A percentile compares a stretch with the other conserved stretches of the same genome.
Evolutionary conservation across 768 basidiomycete genomes (phyloP).

Genomic region (Tricholoma hemisulphureum): DNA sequence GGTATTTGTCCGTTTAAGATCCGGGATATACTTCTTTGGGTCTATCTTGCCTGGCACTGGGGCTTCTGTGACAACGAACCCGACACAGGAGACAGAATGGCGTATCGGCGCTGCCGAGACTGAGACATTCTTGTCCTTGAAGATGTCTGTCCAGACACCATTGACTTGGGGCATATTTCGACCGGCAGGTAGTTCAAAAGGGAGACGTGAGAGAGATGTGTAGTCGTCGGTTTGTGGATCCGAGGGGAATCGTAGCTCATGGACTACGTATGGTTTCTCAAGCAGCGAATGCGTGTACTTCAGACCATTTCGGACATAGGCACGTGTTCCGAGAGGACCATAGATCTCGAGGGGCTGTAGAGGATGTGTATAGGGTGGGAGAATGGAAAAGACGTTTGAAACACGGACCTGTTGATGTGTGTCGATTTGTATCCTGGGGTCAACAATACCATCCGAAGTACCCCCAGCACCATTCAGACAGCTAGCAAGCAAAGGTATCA

Average conservation of each 20-base stretch:
- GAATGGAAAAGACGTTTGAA: not conserved
- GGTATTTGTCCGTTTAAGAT: slow-evolving; percentile 67
- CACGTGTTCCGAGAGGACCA: slow-evolving; percentile 79
- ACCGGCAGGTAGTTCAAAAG: slow-evolving; percentile 57
- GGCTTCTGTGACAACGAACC: slow-evolving; percentile 71
- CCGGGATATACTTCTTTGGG: slow-evolving; percentile 62
- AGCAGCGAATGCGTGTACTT: slow-evolving; percentile 68
- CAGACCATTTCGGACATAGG: slow-evolving; percentile 71
- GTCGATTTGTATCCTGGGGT: slow-evolving; percentile 49
- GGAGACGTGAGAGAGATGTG: slow-evolving; percentile 44
- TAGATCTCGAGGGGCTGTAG: slow-evolving; percentile 76
- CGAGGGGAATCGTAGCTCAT: slow-evolving; percentile 69
- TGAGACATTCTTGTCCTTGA: slow-evolving; percentile 50
- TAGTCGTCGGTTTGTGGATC: slow-evolving; percentile 56
- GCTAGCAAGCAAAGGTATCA: slow-evolving; percentile 66
- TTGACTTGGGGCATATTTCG: slow-evolving; percentile 59
- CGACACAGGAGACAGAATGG: slow-evolving; percentile 81
- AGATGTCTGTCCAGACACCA: slow-evolving; percentile 69
- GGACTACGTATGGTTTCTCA: slow-evolving; percentile 69
- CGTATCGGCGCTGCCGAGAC: slow-evolving; percentile 76
- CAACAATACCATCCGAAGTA: slow-evolving; percentile 52
- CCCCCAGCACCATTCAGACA: slow-evolving; percentile 77
- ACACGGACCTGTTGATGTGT: slow-evolving; percentile 34
- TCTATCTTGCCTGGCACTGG: slow-evolving; percentile 77
- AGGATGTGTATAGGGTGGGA: slow-evolving; percentile 2